Base-by-base conservation (phyloP, 768 basidiomycete species). In the Fistulinella prunicolor region DNA sequence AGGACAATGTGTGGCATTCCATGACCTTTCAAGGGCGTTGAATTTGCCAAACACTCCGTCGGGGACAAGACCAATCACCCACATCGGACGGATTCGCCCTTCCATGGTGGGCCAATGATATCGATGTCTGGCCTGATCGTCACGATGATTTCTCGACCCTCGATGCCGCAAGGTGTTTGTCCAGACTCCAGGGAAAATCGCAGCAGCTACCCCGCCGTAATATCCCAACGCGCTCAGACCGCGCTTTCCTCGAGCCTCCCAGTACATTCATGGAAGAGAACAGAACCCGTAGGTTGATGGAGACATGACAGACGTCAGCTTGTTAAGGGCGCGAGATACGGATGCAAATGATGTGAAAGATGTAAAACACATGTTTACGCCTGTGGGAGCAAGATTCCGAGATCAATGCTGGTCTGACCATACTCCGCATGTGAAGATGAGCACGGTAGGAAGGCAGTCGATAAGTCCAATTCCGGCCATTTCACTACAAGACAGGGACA, bases 51-150 rank as follows among this genome's bases (percentile, higher is more conserved):
- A n/a, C 14, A n/a, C n/a, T 4, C n/a, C 17, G 17, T 19, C 17
- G 28, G 28, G 7, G 12, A 28, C 6, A 28, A 28, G 12, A 45
- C 43, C 38, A 50, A n/a, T 39, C 24, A 13, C 38, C 24, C 9
- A 44, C 42, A 20, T 20, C 39, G 16, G 34, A 38, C 30, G 42
- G 44, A 37, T 21, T 49, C 19, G 45, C 46, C 9, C 46, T 38
- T 26, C 46, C 46, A 4, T 47, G 46, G 17, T 47, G 46, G 21
- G 41, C 35, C 35, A 19, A 36, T 36, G n/a, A 19, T 19, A 4
- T 36, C 35, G 35, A 36, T 7, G 10, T 36, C 17, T 36, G 35
- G 35, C 6, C 13, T 7, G 17, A 19, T 19, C 7, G 35, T 19
- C n/a, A 16, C 10, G 17, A 36, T 36, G 17, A 36, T 36, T 10